phyloP scores from a whole-genome alignment of 225 moss, liverwort and hornwort genomes.

The Polytrichum formosum region DNA sequence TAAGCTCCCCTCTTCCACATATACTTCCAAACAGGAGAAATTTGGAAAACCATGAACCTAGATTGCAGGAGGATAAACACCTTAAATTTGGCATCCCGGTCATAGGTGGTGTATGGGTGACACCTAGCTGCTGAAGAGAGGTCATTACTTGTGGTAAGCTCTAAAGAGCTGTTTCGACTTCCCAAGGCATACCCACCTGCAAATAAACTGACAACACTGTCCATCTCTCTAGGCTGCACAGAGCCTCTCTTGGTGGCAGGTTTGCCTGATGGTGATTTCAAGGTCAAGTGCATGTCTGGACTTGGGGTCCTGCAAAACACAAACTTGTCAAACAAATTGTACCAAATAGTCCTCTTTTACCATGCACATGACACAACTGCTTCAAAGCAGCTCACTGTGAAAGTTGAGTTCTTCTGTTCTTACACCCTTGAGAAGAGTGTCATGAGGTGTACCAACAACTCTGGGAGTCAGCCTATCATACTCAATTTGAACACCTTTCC shows the following conservation, averaged over 20 bases:
- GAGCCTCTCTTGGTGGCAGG: slow-evolving; percentile 58
- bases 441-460: too few relatives aligned
- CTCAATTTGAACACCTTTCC: too few relatives aligned
- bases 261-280: slow-evolving; percentile 83
- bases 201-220: slow-evolving; percentile 80
- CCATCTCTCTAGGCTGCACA: slow-evolving; percentile 45
- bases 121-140: slow-evolving; percentile 86
- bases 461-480: too few relatives aligned
- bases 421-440: too few relatives aligned
- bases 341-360: background rate
- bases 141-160: slow-evolving; percentile 38
- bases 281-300: slow-evolving; percentile 73
- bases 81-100: slow-evolving; percentile 66
- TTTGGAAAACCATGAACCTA: too few relatives aligned
- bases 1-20: too few relatives aligned
- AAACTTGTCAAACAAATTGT: background rate
- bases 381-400: background rate
- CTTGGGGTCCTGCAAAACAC: slow-evolving; percentile 68
- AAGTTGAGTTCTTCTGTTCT: background rate
- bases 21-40: too few relatives aligned
- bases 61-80: slow-evolving; percentile 17
- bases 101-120: slow-evolving; percentile 62
- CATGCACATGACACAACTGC: background rate
- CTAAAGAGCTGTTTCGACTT: slow-evolving; percentile 37
- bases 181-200: slow-evolving; percentile 53